Evolutionary conservation across 1,139 yeast species (phyloP).

Genomic region (Candida frijolesensis): DNA sequence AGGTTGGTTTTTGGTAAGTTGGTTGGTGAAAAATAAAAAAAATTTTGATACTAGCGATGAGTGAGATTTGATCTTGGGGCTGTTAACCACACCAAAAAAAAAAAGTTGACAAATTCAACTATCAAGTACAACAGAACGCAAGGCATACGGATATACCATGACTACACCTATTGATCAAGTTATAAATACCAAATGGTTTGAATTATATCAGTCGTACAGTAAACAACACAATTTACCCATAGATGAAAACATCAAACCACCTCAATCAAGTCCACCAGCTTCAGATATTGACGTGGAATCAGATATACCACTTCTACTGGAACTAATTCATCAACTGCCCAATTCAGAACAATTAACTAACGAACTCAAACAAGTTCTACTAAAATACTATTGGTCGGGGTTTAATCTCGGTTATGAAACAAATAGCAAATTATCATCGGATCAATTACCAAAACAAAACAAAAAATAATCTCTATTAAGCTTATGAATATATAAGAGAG

Average conservation of each 20-base stretch:
- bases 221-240: conserved; percentile 2
- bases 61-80: too few species aligned
- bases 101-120: not conserved
- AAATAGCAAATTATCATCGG: not conserved
- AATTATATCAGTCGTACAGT: conserved; percentile 12
- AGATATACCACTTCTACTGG: conserved; percentile 18
- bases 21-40: conserved; percentile 2
- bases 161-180: conserved; percentile 5
- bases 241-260: conserved; percentile 5
- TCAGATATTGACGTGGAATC: conserved; percentile 6
- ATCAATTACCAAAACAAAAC: not conserved
- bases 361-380: conserved; percentile 27
- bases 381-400: conserved; percentile 41
- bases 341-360: conserved; percentile 20
- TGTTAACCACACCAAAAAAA: not conserved
- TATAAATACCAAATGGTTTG: conserved; percentile 11
- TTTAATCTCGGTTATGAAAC: conserved; percentile 24
- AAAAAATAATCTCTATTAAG: too few species aligned
- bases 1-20: not conserved
- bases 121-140: too few species aligned
- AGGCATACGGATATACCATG: not conserved
- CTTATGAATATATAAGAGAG: not conserved
- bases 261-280: not conserved
- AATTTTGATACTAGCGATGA: not conserved
- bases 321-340: conserved; percentile 18